Base-by-base conservation (phyloP, 345 rosid species). In the Gossypium sturtianum region DNA sequence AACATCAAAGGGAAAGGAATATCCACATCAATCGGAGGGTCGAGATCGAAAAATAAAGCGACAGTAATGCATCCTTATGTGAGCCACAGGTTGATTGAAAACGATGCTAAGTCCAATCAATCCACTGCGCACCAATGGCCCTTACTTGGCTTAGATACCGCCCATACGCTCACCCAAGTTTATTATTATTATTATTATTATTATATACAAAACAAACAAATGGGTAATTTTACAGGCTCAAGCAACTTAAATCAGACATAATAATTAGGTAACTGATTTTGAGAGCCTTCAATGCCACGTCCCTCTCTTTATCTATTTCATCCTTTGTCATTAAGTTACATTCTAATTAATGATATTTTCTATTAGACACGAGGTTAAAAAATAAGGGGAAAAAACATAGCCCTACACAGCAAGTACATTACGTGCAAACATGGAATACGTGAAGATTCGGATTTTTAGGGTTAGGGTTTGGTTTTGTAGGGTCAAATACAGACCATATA, bases 391-490 rank as follows among this genome's bases (percentile, higher is more conserved):
- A 12, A 16, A n/a, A 9, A 0, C 17, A 44, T 8, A 17, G 17
- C 59, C 23, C 44, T 41, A 22, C 19, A 41, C 9, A 20, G n/a
- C 51, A 52, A 34, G 58, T 22, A 29, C 75, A 15, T 78, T 78
- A 72, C 71, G 78, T 68, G 70, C 59, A 72, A 7, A 61, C 54
- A n/a, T 78, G 72, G 69, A 76, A 62, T 49, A 74, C 71, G 60
- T 52, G 73, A 64, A 9, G 41, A 49, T 74, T 76, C 53, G 12
- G 57, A 54, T 23, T 60, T 71, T 48, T 22, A 76, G 80, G 81
- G 71, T 73, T 79, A 76, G 85, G 76, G 79, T 76, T 78, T 80
- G 76, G 74, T 60, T n/a, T 5, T 76, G 67, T 44, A 58, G 75
- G 76, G 81, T 47, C 48, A 34, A 78, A 71, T 60, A 56, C 66